Base-by-base conservation (phyloP, 495 filamentous ascomycete species). In the Aspergillus panamensis region DNA sequence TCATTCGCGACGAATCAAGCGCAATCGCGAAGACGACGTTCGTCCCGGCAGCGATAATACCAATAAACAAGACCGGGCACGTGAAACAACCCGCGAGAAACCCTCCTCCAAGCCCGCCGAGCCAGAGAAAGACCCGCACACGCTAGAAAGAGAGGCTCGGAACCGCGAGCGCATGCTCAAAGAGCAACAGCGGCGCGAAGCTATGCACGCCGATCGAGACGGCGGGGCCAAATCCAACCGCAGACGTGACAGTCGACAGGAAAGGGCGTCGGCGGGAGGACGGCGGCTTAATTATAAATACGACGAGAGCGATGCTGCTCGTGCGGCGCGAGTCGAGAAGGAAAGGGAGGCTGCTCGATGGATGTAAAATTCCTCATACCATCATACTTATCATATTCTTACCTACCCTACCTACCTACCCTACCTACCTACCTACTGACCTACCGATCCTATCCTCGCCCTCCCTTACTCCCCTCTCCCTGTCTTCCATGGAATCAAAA, bases 121-220 rank as follows among this genome's bases (percentile, higher is more conserved):
- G 8, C 76, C 77, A 0, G 73, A 74, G 12, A 77, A 81, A 61
- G 87, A 96, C 66, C 84, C 86, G 0, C 86, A 92, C 63, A 87
- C 87, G 0, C 73, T 87, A 1, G 91, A 93, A 65, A 85, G 91
- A 14, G 88, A 91, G 67, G 84, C 84, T 12, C 79, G 88, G 13
- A 86, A 91, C 57, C 78, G 87, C 10, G 91, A 93, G 67, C 80
- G 91, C 10, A 69, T 92, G 44, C 76, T 88, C 6, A 89, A 89
- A 59, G 91, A 95, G 68, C 80, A 90, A 48, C 84, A 92, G 69
- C 83, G 87, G 16, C 86, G 90, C 47, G 84, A 84, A 54, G 73
- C 73, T 68, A 64, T 70, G 73, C 68, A 73, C 71, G 71, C 75
- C 33, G 79, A 82, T 56, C 66, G 78, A 35, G 73, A 75, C 43